Evolutionary conservation across 2,329 filamentous ascomycete genomes (phyloP).

Genomic region (Cladosporium oxysporum): DNA sequence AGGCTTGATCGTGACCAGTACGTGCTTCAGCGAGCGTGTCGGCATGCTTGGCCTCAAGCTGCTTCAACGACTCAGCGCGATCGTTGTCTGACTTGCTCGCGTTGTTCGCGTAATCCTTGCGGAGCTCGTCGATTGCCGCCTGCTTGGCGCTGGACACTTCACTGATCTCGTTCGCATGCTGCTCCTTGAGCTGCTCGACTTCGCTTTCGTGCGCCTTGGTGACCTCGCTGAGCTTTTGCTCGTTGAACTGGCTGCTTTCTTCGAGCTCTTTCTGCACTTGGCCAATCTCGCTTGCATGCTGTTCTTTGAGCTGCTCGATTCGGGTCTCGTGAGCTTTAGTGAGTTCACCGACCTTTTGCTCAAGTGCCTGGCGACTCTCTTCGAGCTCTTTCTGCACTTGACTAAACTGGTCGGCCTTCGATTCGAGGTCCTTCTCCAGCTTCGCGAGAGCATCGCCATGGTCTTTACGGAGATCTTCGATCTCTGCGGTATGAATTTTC

Average conservation of each 20-base stretch:
- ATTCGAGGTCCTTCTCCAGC: slow-evolving; percentile 21
- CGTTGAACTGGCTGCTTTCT: neutral
- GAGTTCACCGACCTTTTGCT: neutral
- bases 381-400: slow-evolving; percentile 1
- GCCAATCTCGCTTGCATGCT: slow-evolving; percentile 12
- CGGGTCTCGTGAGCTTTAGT: slow-evolving; percentile 17
- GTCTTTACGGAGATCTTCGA: slow-evolving; percentile 13
- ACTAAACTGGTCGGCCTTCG: neutral
- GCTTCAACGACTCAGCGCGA: neutral
- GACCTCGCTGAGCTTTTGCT: neutral
- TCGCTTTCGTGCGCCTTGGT: slow-evolving; percentile 14
- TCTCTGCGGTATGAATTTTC: slow-evolving; percentile 15
- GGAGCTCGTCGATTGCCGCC: slow-evolving; percentile 9
- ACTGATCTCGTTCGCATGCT: slow-evolving; percentile 13
- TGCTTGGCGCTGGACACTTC: slow-evolving; percentile 1
- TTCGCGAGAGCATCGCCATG: slow-evolving; percentile 22
- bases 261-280: slow-evolving; percentile 1
- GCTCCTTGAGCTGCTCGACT: slow-evolving; percentile 22
- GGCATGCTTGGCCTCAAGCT: neutral
- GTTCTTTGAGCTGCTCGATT: slow-evolving; percentile 14
- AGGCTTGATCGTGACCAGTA: slow-evolving; percentile 19
- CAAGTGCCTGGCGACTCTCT: neutral
- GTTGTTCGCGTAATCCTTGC: neutral
- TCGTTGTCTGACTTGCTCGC: neutral
- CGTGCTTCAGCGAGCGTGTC: neutral